phyloP scores from a whole-genome alignment of 345 rosid species.

The Aquilaria malaccensis region DNA sequence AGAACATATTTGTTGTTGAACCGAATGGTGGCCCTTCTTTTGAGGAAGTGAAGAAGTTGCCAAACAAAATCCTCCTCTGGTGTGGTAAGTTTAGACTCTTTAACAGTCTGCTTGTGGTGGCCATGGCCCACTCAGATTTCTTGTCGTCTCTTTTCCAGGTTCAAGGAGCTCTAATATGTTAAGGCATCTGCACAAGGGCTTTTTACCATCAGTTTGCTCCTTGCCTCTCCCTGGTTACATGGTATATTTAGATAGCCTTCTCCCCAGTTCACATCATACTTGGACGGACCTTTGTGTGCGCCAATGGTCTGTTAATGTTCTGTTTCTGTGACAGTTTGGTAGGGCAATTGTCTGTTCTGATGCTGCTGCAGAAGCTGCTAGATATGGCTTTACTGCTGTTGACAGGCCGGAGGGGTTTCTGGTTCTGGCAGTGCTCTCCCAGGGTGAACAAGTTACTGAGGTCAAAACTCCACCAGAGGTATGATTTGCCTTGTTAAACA shows the following conservation, averaged over 20 bases:
- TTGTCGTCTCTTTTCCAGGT: conserved; percentile 20
- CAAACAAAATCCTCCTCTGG: conserved; percentile 72
- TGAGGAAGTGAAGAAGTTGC: conserved; percentile 56
- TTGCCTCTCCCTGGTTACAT: conserved; percentile 75
- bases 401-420: conserved; percentile 80
- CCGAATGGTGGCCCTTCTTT: conserved; percentile 43
- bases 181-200: conserved; percentile 67
- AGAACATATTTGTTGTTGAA: conserved; percentile 51
- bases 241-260: conserved; percentile 26
- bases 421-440: conserved; percentile 52
- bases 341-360: conserved; percentile 77
- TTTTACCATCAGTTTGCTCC: conserved; percentile 61
- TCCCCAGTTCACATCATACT: background rate
- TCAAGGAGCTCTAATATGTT: conserved; percentile 51
- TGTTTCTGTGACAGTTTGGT: conserved; percentile 41
- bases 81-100: conserved; percentile 40
- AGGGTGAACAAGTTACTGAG: conserved; percentile 44
- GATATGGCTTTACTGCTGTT: conserved; percentile 60
- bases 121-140: background rate
- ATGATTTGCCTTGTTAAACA: background rate
- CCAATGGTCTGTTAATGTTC: background rate
- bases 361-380: conserved; percentile 83
- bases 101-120: no score
- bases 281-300: background rate
- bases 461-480: conserved; percentile 49